Conservation (phyloP, 2,329 filamentous ascomycete species). For the Penicillium sp. region DNA sequence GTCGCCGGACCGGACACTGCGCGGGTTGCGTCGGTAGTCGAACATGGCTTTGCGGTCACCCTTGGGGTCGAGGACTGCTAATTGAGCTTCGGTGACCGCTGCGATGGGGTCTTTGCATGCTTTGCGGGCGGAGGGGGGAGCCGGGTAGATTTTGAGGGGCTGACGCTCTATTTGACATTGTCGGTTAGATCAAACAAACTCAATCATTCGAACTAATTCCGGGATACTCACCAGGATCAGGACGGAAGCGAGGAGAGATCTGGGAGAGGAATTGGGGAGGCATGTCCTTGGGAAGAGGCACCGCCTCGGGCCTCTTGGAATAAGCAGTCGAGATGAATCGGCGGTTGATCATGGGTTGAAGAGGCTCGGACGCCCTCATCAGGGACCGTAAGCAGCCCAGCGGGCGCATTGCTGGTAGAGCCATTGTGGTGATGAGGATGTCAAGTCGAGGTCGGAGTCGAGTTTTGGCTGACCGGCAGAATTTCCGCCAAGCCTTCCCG, state of each 20-base stretch:
- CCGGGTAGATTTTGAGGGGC: conserved; percentile 57
- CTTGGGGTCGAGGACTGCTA: conserved; percentile 77
- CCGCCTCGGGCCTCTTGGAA: conserved; percentile 43
- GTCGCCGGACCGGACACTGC: conserved; percentile 82
- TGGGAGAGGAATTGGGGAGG: conserved; percentile 47
- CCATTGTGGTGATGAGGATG: conserved; percentile 56
- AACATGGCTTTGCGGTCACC: conserved; percentile 83
- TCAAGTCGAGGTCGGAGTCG: conserved; percentile 22
- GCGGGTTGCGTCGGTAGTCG: conserved; percentile 68
- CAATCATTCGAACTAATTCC: background rate
- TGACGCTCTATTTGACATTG: conserved; percentile 39
- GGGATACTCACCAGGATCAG: conserved; percentile 36
- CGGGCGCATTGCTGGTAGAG: conserved; percentile 63
- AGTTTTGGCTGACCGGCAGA: conserved; percentile 39
- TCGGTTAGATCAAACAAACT: background rate
- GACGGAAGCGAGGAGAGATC: conserved; percentile 41
- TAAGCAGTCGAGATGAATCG: conserved; percentile 56
- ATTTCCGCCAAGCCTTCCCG: conserved; percentile 40
- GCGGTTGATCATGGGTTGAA: conserved; percentile 50
- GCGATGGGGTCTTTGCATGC: conserved; percentile 64
- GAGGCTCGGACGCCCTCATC: conserved; percentile 55
- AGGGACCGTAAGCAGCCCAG: conserved; percentile 70
- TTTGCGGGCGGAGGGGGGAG: conserved; percentile 37
- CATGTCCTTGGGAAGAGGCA: conserved; percentile 44
- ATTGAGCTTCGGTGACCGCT: conserved; percentile 67